Base-by-base conservation (phyloP, 345 rosid species). In the Euphorbia tirucalli region DNA sequence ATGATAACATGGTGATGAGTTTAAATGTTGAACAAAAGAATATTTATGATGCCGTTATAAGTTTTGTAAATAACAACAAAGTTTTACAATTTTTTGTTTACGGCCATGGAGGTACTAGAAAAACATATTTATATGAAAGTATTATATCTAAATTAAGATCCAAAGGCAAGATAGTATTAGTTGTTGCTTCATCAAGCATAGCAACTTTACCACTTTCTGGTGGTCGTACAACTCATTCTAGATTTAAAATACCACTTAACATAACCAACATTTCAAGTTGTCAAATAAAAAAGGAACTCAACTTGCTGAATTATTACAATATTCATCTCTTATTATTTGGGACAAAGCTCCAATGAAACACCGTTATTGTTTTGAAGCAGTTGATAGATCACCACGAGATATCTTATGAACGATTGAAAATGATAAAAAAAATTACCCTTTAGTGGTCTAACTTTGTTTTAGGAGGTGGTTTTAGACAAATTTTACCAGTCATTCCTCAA, bases 311-410 rank as follows among this genome's bases (percentile, higher is more conserved):
- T 24, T 48, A 13, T 7, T 48, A 4, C 52, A 48, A 48, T 5
- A 2, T 1, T 48, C 18, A 7, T 48, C 52, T 48, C 5, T 48
- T 1, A 48, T 78, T 10, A 2, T 68, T 1, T 62, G 74, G 71
- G 78, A 74, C 59, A 69, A 74, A 16, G 62, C 69, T 0, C 75
- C 75, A 1, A 74, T 70, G 69, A 61, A 28, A 0, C 27, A 70
- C 25, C 62, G 8, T 10, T 2, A 13, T 10, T 55, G 70, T 50
- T 77, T 68, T 22, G 61, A 49, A 52, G 16, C 63, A 0, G 13
- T 59, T 0, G 63, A 59, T 59, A 8, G 63, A 27, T 13, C 63
- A 0, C 35, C 18, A 0, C 18, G 24, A 31, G 66, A 62, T 62
- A 35, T 61, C 7, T 7, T 62, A 19, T 41, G 10, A 2, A 16